These are phyloP conservation scores for Fusarium sp. DNA, from an alignment of 2,329 filamentous ascomycete species.

Conservation along the genomic window DNA sequence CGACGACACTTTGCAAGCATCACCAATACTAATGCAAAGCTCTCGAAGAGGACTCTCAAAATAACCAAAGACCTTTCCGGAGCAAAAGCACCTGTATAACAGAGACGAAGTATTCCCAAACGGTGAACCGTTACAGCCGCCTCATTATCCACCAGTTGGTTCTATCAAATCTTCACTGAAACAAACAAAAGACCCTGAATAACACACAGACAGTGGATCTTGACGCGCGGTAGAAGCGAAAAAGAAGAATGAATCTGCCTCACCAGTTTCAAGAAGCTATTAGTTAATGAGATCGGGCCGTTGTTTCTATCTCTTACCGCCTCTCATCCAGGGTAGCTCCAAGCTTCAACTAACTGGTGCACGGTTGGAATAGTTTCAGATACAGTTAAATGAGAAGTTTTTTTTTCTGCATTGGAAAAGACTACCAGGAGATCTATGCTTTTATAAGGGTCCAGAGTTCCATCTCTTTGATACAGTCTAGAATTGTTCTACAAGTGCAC, in stretches of 20 bases:
- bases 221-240: slow-evolving; percentile 5
- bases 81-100: background rate
- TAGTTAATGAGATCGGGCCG: slow-evolving; percentile 5
- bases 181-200: background rate
- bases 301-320: slow-evolving; percentile 1
- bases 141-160: background rate
- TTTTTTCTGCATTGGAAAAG: background rate
- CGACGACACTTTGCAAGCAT: background rate
- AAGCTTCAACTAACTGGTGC: slow-evolving; percentile 2
- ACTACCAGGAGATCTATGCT: background rate
- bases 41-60: background rate
- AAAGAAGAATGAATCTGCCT: slow-evolving; percentile 4
- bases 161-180: background rate
- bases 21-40: background rate
- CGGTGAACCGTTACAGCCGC: background rate
- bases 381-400: slow-evolving; percentile 1
- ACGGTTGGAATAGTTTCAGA: slow-evolving; percentile 14
- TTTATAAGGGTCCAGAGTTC: background rate
- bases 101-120: background rate
- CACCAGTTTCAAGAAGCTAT: slow-evolving; percentile 4
- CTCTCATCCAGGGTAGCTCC: slow-evolving; percentile 21
- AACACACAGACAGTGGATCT: slow-evolving; percentile 4
- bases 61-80: background rate
- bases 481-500: slow-evolving; percentile 1
- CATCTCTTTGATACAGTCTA: background rate